These are phyloP conservation scores for Carex kokanica DNA, from an alignment of 176 grass and related monocot genomes.

Conservation along the genomic window DNA sequence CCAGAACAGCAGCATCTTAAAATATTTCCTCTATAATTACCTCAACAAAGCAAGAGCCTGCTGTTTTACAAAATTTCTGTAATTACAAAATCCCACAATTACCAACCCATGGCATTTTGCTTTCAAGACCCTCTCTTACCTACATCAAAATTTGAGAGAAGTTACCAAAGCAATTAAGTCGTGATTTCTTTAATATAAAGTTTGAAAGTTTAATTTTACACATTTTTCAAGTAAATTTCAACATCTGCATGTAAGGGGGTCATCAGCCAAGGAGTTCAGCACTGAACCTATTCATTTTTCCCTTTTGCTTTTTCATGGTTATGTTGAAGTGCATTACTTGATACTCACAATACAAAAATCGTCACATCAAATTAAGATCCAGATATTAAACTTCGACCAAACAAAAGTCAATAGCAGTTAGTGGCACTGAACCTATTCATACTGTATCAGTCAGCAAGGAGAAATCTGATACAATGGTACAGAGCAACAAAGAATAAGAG, in stretches of 20 bases:
- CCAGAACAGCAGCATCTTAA: not conserved
- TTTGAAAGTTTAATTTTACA: not conserved
- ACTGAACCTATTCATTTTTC: not conserved
- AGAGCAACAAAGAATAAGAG: not conserved
- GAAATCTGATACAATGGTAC: not conserved
- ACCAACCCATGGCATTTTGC: not conserved
- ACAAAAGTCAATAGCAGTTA: not conserved
- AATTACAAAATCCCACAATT: constrained; percentile 3
- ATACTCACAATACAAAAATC: not conserved
- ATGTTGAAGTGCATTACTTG: not conserved
- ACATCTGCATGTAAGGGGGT: not conserved
- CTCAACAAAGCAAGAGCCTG: not conserved
- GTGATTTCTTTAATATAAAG: not conserved
- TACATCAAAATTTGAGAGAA: not conserved
- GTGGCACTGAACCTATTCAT: not conserved
- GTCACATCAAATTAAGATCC: not conserved
- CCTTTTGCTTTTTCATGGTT: not conserved
- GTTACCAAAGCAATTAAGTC: not conserved
- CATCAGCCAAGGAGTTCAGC: not conserved
- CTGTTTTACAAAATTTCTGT: not conserved
- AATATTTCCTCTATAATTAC: constrained; percentile 2
- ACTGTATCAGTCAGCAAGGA: not conserved
- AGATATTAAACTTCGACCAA: not conserved
- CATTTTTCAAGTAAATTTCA: not conserved
- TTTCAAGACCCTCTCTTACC: constrained; percentile 1